Evolutionary conservation across 441 rosid species (phyloP), one percentile per base, ranked within the genome.

Genomic region (Melastoma candidum): DNA sequence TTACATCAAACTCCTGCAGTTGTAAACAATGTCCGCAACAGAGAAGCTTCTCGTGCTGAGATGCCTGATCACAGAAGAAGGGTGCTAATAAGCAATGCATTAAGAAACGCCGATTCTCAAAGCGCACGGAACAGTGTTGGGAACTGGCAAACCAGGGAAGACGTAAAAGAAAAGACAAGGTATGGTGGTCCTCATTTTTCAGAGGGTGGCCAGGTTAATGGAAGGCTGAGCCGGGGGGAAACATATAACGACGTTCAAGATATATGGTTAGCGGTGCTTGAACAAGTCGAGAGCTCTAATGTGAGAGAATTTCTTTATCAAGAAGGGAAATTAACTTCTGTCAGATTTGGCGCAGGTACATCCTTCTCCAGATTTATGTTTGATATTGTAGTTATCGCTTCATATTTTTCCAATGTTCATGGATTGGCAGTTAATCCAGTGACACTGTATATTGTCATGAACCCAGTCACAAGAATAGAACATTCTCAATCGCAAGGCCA

Each of bases 311-410:
- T 90, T 64, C 78, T 94, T 63, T 67, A 77, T 61, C 77, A 70
- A 60, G 99, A 94, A 83, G 99, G 99, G 68, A 75, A 74, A 72
- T 79, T 94, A 32, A 67, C 71, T 54, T 85, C 89, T 52, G 84
- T 87, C 74, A 87, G 82, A 68, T 85, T 82, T 29, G 95, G 96
- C 61, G 70, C 92, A 81, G 99, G 99, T 94, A 76, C 57, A 17
- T 63, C 44, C 56, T 60, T 53, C 26, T 52, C 49, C 51, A 45
- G 49, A 53, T 57, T 53, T 62, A 46, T 44, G 48, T 60, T 64
- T 58, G 48, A 56, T 10, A 26, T 26, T 61, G 50, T 12, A 8
- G 24, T 58, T 44, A 55, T 29, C 12, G 41, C 41, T 36, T 6
- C 41, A 2, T 36, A 36, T 36, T 36, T 36, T 6, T 36, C 41